Evolutionary conservation across 768 basidiomycete genomes (phyloP), one percentile per base, ranked within the genome.

Genomic region (Terana coerulea): DNA sequence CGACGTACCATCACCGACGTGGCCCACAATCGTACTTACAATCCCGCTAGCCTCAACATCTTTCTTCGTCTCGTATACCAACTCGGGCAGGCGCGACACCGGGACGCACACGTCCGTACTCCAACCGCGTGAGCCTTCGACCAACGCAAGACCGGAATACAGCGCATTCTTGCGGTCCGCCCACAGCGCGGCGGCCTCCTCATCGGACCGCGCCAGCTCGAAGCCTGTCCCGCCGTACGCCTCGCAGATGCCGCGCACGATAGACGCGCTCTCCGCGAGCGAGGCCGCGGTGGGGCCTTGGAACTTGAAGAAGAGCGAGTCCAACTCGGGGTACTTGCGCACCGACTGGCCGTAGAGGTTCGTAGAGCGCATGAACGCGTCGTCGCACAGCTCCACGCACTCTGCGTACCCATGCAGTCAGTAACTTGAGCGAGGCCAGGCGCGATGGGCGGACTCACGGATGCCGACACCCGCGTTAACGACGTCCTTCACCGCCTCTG

Each of bases 281-380:
- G 79, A 74, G 11, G 73, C 67, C 0, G 77, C 69, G 30, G 88
- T 80, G 26, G 55, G 52, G 2, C 92, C 92, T 64, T 94, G 91
- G 46, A 97, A 79, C 66, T 95, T 95, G 77, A 98, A 91, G 71
- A 97, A 92, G 9, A 97, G 76, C 0, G 86, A 86, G 61, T 94
- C 91, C 55, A 76, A 70, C 19, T 83, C 81, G 3, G 85, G 85
- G 62, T 86, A 89, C 39, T 80, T 73, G 30, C 51, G 51, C 24
- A 19, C 8, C 17, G 52, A 53, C 40, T 45, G 42, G 24, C 52
- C 51, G 43, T 57, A 57, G 21, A 57, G 29, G 47, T 57, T 57
- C 26, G 55, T 57, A 6, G 47, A 46, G 37, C 34, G 54, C 59
- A 42, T 53, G 45, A 58, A 60, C 9, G 47, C 45, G 40, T 57